phyloP scores from a whole-genome alignment of 805 yeast species.

The Wickerhamomyces xylosicus region DNA sequence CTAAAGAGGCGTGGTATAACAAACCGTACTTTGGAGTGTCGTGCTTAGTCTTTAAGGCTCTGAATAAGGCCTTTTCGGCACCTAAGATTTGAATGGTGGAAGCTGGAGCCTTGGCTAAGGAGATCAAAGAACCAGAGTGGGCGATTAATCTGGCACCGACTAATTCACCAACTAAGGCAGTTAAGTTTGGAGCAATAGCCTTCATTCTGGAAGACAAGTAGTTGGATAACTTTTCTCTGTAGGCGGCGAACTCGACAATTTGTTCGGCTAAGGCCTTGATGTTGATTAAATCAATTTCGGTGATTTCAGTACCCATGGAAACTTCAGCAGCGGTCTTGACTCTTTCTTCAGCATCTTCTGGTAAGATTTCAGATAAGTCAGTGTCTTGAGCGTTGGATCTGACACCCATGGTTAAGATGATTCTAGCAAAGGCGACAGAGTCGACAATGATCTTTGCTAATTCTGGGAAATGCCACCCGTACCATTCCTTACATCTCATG shows the following conservation, averaged over 20 bases:
- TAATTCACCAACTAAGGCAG: conserved; percentile 92
- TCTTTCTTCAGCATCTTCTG: conserved; percentile 87
- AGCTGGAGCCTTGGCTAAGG: conserved; percentile 96
- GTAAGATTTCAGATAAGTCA: conserved; percentile 82
- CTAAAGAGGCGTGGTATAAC: conserved; percentile 91
- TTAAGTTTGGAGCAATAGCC: conserved; percentile 97
- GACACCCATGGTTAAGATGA: conserved; percentile 86
- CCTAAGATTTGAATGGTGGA: conserved; percentile 97
- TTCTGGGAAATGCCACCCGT: conserved; percentile 99
- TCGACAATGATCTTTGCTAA: conserved; percentile 94
- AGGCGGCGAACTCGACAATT: conserved; percentile 90
- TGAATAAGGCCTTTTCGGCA: conserved; percentile 97
- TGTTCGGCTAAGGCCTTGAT: conserved; percentile 90
- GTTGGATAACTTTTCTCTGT: conserved; percentile 91
- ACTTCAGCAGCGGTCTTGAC: conserved; percentile 96
- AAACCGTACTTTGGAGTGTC: conserved; percentile 98
- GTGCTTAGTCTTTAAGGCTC: conserved; percentile 97
- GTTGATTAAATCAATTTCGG: conserved; percentile 80
- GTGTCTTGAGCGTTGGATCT: conserved; percentile 86
- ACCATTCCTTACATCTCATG: conserved; percentile 99
- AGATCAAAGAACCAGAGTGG: conserved; percentile 90
- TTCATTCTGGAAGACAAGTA: conserved; percentile 92
- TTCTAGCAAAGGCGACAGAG: conserved; percentile 93
- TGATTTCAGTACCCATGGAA: conserved; percentile 99
- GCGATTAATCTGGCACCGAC: conserved; percentile 98